phyloP scores from a whole-genome alignment of 2,329 filamentous ascomycete genomes.

The Fusarium mexicanum region DNA sequence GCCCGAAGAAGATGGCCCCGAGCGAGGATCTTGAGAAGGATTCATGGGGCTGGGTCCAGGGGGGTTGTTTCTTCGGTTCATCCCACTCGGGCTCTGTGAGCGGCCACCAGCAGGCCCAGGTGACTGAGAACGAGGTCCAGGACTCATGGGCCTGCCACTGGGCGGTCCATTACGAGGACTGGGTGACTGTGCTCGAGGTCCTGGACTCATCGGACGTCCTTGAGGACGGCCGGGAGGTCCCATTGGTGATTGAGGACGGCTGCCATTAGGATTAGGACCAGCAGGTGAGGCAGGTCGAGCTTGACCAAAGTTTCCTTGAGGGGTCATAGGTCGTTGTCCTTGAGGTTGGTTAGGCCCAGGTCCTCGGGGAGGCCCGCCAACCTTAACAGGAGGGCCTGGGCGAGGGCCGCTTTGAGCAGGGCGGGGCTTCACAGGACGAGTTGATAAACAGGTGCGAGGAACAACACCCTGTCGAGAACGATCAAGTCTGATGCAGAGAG shows the following conservation, averaged over 20 bases:
- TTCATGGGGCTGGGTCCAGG: constrained; percentile 60
- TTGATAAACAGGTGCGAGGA: constrained; percentile 91
- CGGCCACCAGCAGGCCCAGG: constrained; percentile 51
- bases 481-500: constrained; percentile 90
- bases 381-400: constrained; percentile 62
- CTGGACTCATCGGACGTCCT: constrained; percentile 54
- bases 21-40: constrained; percentile 49
- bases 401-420: constrained; percentile 61
- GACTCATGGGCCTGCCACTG: constrained; percentile 53
- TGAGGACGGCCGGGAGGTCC: constrained; percentile 46
- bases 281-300: constrained; percentile 53
- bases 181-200: constrained; percentile 40
- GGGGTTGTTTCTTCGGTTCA: constrained; percentile 54
- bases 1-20: constrained; percentile 51
- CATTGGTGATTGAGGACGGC: constrained; percentile 47
- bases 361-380: constrained; percentile 37
- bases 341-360: constrained; percentile 23
- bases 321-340: constrained; percentile 46
- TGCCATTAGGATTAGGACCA: constrained; percentile 44
- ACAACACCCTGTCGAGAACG: constrained; percentile 92
- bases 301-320: constrained; percentile 44
- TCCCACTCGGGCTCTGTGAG: constrained; percentile 52
- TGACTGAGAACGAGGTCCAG: constrained; percentile 55
- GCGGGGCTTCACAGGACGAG: constrained; percentile 89
- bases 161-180: constrained; percentile 38